phyloP scores from a whole-genome alignment of 805 yeast genomes.

The Kodamaea restingae region DNA sequence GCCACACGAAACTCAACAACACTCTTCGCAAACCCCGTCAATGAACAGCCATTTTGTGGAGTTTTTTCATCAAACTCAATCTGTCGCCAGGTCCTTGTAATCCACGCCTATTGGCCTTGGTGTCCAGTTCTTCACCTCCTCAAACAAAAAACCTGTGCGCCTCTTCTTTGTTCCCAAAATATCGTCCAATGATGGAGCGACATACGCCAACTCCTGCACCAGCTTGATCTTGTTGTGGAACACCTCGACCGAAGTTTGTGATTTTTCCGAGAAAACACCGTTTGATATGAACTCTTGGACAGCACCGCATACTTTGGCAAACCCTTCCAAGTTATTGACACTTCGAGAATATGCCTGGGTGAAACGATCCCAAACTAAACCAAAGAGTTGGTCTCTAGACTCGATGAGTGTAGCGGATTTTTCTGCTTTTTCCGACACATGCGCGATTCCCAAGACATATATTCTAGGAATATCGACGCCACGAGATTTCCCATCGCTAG shows the following conservation, averaged over 20 bases:
- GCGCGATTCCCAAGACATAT: neutral
- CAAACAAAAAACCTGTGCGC: slow-evolving; percentile 22
- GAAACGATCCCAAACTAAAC: slow-evolving; percentile 2
- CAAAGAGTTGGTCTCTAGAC: neutral
- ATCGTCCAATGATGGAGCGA: slow-evolving; percentile 21
- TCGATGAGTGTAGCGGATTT: neutral
- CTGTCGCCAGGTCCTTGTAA: no score
- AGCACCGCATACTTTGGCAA: slow-evolving; percentile 1
- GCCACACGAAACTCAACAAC: no score
- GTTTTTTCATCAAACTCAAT: no score
- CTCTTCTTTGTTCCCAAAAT: slow-evolving; percentile 19
- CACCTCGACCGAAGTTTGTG: slow-evolving; percentile 1
- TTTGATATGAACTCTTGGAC: neutral
- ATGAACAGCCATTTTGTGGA: no score
- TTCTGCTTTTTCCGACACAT: neutral
- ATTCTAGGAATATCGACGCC: neutral
- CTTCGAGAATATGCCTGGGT: slow-evolving; percentile 1
- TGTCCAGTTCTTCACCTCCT: slow-evolving; percentile 39
- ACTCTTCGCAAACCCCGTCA: no score
- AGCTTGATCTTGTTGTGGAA: slow-evolving; percentile 1
- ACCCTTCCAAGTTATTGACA: slow-evolving; percentile 3
- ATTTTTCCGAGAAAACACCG: slow-evolving; percentile 1
- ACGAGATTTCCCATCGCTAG: no score
- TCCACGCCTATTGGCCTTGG: slow-evolving; percentile 52
- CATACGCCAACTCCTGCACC: slow-evolving; percentile 5